phyloP scores from a whole-genome alignment of 441 rosid species.

The Arabidopsis hybrid region DNA sequence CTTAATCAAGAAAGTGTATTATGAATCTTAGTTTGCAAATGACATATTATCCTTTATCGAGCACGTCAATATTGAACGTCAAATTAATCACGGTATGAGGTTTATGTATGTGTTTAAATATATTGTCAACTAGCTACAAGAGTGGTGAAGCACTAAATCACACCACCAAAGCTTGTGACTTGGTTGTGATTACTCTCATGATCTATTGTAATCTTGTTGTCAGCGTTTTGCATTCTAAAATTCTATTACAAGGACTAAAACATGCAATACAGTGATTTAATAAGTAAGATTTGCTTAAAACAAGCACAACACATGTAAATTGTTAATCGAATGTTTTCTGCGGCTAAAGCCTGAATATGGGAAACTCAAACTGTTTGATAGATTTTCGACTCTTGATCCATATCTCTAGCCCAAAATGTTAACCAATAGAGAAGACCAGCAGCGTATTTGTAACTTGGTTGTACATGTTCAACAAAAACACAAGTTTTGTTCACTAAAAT shows the following conservation, averaged over 20 bases:
- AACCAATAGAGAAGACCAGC: no score
- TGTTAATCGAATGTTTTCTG: not conserved
- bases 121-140: conserved; percentile 4
- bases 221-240: not conserved
- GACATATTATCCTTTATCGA: no score
- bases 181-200: not conserved
- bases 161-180: not conserved
- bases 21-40: not conserved
- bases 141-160: conserved; percentile 36
- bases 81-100: not conserved
- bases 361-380: no score
- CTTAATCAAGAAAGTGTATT: not conserved
- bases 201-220: not conserved
- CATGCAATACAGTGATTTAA: not conserved
- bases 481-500: no score
- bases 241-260: not conserved
- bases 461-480: no score
- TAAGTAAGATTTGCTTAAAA: not conserved
- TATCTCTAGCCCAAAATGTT: not conserved
- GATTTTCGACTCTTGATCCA: not conserved
- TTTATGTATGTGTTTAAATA: conserved; percentile 1
- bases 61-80: not conserved
- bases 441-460: not conserved
- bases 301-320: not conserved
- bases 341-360: no score